Percentiles rank a stretch among this genome's conserved stretches.
These are phyloP conservation scores for Tulasnella sp. DNA, from an alignment of 768 basidiomycete species.

Conservation along the genomic window DNA sequence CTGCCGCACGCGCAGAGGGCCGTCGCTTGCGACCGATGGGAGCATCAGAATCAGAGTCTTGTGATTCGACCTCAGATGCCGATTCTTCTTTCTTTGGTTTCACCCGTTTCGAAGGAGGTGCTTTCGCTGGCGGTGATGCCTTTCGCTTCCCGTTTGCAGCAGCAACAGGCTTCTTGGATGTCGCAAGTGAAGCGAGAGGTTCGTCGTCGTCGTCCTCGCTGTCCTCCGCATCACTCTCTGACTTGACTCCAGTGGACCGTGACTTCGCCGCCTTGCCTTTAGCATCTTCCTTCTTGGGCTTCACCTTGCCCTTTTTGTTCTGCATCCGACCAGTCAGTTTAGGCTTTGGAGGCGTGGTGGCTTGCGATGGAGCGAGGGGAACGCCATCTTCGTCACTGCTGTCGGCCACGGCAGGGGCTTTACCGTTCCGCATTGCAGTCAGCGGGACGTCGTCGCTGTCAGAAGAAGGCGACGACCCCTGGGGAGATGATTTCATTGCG, in stretches of 20 bases:
- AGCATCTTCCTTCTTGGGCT: conserved; percentile 10
- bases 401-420: not conserved
- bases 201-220: conserved; percentile 15
- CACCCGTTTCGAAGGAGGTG: conserved; percentile 33
- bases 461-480: too few species aligned
- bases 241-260: too few species aligned
- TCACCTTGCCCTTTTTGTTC: conserved; percentile 1
- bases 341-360: conserved; percentile 25
- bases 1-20: not conserved
- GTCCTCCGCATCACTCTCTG: conserved; percentile 16
- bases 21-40: conserved; percentile 11
- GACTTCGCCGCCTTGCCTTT: conserved; percentile 25
- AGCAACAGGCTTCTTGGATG: conserved; percentile 8
- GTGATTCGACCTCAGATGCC: conserved; percentile 22
- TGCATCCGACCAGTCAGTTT: not conserved
- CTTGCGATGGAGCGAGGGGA: conserved; percentile 30
- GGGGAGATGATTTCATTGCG: not conserved
- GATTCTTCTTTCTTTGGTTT: conserved; percentile 33
- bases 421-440: conserved; percentile 20
- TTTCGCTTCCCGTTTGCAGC: conserved; percentile 11
- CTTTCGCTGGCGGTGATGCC: not conserved
- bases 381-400: conserved; percentile 33
- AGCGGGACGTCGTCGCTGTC: conserved; percentile 46
- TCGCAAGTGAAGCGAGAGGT: conserved; percentile 15
- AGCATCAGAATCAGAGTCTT: conserved; percentile 5